Evolutionary conservation across 2,329 filamentous ascomycete genomes (phyloP).

Genomic region (Pseudogymnoascus verrucosus): DNA sequence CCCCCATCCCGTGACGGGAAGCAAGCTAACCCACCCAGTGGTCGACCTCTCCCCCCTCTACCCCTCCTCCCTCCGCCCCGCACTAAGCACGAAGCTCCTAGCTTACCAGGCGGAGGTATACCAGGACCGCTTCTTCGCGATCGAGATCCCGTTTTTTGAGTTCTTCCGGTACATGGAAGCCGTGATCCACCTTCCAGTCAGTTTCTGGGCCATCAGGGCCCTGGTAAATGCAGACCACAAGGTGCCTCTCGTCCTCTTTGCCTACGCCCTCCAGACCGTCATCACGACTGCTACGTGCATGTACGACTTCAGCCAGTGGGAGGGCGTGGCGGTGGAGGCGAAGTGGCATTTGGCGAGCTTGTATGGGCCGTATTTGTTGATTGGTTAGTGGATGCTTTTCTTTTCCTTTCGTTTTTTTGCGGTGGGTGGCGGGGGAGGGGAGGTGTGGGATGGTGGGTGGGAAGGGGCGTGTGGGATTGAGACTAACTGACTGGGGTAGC

Average conservation of each 20-base stretch:
- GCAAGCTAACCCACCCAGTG: slow-evolving; percentile 30
- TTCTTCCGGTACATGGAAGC: slow-evolving; percentile 50
- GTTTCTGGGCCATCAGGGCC: slow-evolving; percentile 50
- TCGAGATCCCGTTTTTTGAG: slow-evolving; percentile 48
- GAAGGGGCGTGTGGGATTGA: background rate
- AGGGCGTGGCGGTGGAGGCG: slow-evolving; percentile 34
- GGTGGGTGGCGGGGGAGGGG: no score
- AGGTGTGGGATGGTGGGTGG: no score
- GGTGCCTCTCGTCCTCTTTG: slow-evolving; percentile 34
- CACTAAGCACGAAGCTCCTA: slow-evolving; percentile 42
- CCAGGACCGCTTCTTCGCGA: slow-evolving; percentile 54
- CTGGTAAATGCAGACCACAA: slow-evolving; percentile 28
- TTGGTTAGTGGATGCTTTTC: slow-evolving; percentile 37
- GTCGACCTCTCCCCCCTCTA: slow-evolving; percentile 55
- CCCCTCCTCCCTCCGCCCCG: slow-evolving; percentile 41
- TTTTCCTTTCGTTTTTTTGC: background rate
- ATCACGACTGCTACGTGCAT: slow-evolving; percentile 57
- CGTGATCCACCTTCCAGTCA: slow-evolving; percentile 52
- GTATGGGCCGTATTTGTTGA: slow-evolving; percentile 48
- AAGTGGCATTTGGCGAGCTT: slow-evolving; percentile 43
- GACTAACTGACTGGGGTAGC: slow-evolving; percentile 22
- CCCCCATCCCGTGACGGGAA: background rate
- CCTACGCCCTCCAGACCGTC: slow-evolving; percentile 51
- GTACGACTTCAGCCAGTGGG: slow-evolving; percentile 52
- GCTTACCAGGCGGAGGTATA: slow-evolving; percentile 53